Base-by-base conservation (phyloP, 2,329 filamentous ascomycete species). In the Epichloe uncinata region DNA sequence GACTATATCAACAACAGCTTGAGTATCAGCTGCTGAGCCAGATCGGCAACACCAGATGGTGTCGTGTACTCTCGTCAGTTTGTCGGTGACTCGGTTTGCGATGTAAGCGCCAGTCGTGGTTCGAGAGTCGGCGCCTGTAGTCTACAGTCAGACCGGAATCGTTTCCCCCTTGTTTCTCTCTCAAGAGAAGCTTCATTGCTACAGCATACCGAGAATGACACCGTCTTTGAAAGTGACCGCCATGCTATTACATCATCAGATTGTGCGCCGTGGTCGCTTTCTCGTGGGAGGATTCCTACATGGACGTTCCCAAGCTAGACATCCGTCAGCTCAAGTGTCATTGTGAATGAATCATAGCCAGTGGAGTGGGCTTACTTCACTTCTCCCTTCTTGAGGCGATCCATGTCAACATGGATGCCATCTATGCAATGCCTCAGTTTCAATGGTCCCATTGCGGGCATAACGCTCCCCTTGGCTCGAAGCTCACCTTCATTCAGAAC, bases 11-110 rank as follows among this genome's bases (percentile, higher is more conserved):
- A 93, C 93, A 45, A 98, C 89, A 46, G 93, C 93, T 71, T 98
- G 93, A 52, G 93, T 98, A 66, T 98, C 93, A 58, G 93, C 93
- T 34, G 93, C 93, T 26, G 93, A 98, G 47, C 93, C 93, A 54
- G 93, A 97, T 63, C 93, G 85, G 74, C 93, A 98, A 75, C 93
- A 98, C 93, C 93, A 98, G 71, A 98, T 97, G 52, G 91, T 97
- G 70, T 98, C 93, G 73, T 95, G 87, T 54, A 98, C 91, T 75
- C 90, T 86, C 62, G 93, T 98, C 66, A 98, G 82, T 77, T 98
- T 98, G 78, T 98, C 93, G 57, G 93, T 98, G 57, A 98, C 93
- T 76, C 93, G 85, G 72, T 98, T 98, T 61, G 93, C 93, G 65
- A 98, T 97, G 78, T 97, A 98, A 60, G 91, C 83, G 62, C 93